A percentile compares a stretch with the other conserved stretches of the same genome.
phyloP scores from a whole-genome alignment of 108 stramenopile genomes.

The Pelagomonas calceolata region DNA sequence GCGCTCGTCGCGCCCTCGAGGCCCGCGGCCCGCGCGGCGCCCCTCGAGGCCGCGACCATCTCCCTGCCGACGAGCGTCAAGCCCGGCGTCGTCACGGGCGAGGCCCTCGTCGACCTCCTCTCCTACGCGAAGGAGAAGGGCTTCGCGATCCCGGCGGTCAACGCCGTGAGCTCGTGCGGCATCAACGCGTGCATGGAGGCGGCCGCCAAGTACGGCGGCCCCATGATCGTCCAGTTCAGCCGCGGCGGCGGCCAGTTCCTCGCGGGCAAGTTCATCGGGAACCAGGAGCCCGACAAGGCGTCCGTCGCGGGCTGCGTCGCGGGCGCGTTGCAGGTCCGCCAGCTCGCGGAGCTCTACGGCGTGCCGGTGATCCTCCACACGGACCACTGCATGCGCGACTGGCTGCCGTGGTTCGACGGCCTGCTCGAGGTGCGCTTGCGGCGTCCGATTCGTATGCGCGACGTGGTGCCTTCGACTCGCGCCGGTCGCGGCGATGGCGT shows the following conservation, averaged over 20 bases:
- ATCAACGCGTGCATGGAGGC: constrained; percentile 85
- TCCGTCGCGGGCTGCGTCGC: constrained; percentile 76
- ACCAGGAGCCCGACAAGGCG: constrained; percentile 51
- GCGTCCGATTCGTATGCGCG: too few species aligned
- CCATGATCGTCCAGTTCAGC: constrained; percentile 80
- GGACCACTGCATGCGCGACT: constrained; percentile 78
- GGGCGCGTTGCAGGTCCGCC: constrained; percentile 81
- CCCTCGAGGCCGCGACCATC: neutral
- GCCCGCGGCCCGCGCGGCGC: neutral
- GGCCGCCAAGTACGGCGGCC: constrained; percentile 68
- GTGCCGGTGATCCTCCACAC: constrained; percentile 88
- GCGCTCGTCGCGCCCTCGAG: neutral
- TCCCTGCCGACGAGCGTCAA: constrained; percentile 36
- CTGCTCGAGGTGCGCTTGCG: too few species aligned
- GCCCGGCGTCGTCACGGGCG: constrained; percentile 63
- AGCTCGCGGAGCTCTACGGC: constrained; percentile 83
- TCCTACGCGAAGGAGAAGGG: constrained; percentile 64
- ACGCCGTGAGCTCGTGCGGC: constrained; percentile 73
- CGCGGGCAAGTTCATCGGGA: constrained; percentile 74
- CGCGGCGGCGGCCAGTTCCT: constrained; percentile 77
- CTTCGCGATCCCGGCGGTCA: constrained; percentile 86
- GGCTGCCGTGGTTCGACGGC: constrained; percentile 85
- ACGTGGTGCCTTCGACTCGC: too few species aligned
- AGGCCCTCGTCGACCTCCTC: constrained; percentile 61
- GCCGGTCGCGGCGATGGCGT: too few species aligned